Evolutionary conservation across 345 rosid genomes (phyloP), one percentile per base, ranked within the genome.

Genomic region (Rhodomyrtus tomentosa): DNA sequence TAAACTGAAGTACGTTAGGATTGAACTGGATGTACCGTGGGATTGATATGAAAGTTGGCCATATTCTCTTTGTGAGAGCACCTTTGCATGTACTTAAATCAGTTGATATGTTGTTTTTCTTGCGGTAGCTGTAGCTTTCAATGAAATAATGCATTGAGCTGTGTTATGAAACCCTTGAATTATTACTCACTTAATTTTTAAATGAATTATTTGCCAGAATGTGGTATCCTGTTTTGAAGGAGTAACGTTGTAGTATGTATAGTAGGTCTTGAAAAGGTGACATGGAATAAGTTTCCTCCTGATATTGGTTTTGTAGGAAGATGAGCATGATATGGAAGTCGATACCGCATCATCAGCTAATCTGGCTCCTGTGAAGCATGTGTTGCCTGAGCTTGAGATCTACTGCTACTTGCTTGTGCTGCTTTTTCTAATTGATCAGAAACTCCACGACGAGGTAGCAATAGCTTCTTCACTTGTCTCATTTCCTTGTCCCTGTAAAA

Each of bases 241-340:
- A 32, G 76, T 24, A 16, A 36, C 42, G 8, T 62, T 7, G 42
- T 32, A 62, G 42, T 62, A 32, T 32, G 21, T 32, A 62, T 20
- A 62, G 76, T 32, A 32, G 76, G 42, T 62, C 42, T 62, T 16
- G 76, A 32, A 68, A 32, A 8, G 76, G 76, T 68, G 45, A 68
- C 45, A 32, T 0, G 6, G 45, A 21, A 81, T 81, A 55, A 50
- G 25, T 29, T 50, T 81, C 42, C 5, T 36, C 16, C 42, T 81
- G 42, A 21, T 50, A 3, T 29, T 51, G 55, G 40, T 50, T 53
- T 81, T 82, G 83, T 81, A 94, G 98, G 92, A 90, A 72, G 92
- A 93, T 89, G 98, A 91, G 80, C 96, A 91, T 84, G 98, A 94
- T 68, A 94, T 95, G 99, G 98, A 95, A 93, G 98, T 95, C 84